Percentiles rank a stretch among this genome's conserved stretches.
These are phyloP conservation scores for Cucurbita maxima DNA, from an alignment of 306 rosid species.

Conservation along the genomic window DNA sequence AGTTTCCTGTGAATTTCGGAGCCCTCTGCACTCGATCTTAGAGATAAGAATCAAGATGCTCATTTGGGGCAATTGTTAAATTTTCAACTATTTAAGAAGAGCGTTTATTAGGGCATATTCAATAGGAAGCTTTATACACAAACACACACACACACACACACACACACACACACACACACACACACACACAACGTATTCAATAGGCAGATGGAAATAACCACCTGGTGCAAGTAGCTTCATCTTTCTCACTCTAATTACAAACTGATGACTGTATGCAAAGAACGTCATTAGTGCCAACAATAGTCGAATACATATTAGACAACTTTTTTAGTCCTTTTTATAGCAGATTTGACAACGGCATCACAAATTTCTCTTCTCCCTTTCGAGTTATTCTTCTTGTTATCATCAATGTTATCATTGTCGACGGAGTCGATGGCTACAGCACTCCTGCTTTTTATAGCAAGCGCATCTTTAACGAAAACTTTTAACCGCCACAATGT, in stretches of 20 bases:
- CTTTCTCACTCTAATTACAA: not conserved
- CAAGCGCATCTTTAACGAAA: constrained; percentile 39
- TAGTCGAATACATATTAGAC: constrained; percentile 18
- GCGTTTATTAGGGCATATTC: not conserved
- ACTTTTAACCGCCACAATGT: constrained; percentile 43
- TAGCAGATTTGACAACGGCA: constrained; percentile 19
- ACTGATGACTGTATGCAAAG: not conserved
- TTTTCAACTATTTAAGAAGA: not conserved
- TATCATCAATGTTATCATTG: constrained; percentile 12
- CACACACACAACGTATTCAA: not conserved
- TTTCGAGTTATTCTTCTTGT: constrained; percentile 24
- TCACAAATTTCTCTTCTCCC: constrained; percentile 28
- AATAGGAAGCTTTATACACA: not conserved
- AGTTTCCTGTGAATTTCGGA: not conserved
- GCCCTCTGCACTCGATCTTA: not conserved
- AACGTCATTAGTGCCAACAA: not conserved
- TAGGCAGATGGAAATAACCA: not conserved
- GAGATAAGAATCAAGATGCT: not conserved
- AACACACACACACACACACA: not conserved
- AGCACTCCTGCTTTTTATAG: constrained; percentile 14
- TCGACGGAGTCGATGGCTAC: constrained; percentile 8
- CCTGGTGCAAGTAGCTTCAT: not conserved
- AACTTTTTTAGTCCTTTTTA: constrained; percentile 31
- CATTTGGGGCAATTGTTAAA: not conserved
- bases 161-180: not conserved